A percentile compares a stretch with the other conserved stretches of the same genome.
phyloP scores from a whole-genome alignment of 495 filamentous ascomycete species.

The Rostrohypoxylon terebratum region DNA sequence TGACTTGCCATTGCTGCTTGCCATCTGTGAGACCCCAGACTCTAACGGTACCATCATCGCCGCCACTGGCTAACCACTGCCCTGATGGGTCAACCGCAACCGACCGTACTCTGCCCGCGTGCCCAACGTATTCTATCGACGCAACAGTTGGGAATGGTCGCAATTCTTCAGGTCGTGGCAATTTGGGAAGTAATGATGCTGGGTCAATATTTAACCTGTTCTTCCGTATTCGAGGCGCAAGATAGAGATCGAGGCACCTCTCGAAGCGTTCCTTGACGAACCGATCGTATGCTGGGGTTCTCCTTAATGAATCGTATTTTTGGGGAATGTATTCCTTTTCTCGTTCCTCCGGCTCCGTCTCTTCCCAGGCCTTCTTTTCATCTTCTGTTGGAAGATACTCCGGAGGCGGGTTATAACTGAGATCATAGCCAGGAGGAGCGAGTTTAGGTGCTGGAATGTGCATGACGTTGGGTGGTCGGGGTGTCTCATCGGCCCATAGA shows the following conservation, averaged over 20 bases:
- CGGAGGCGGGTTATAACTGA: slow-evolving; percentile 95
- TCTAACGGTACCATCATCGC: slow-evolving; percentile 92
- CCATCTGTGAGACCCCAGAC: slow-evolving; percentile 92
- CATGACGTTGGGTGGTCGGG: slow-evolving; percentile 88
- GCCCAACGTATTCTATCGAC: slow-evolving; percentile 84
- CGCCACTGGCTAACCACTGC: slow-evolving; percentile 85
- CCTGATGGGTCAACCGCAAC: slow-evolving; percentile 82
- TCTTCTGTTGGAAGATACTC: slow-evolving; percentile 90
- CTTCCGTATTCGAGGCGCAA: slow-evolving; percentile 89
- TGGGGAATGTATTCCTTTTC: slow-evolving; percentile 89
- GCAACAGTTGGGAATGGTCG: slow-evolving; percentile 92
- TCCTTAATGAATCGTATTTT: slow-evolving; percentile 82
- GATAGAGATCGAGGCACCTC: slow-evolving; percentile 92
- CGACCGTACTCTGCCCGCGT: slow-evolving; percentile 88
- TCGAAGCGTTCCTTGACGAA: slow-evolving; percentile 97
- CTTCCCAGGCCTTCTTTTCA: slow-evolving; percentile 90
- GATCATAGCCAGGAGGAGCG: slow-evolving; percentile 91
- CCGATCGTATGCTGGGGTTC: slow-evolving; percentile 90
- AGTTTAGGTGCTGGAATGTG: slow-evolving; percentile 96
- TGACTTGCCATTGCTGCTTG: slow-evolving; percentile 86
- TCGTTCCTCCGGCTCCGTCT: slow-evolving; percentile 87
- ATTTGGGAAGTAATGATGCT: slow-evolving; percentile 89
- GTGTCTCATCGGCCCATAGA: slow-evolving; percentile 91
- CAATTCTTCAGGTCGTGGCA: slow-evolving; percentile 93
- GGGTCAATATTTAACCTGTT: slow-evolving; percentile 98